These are phyloP conservation scores for Metschnikowia dekortorum DNA, from an alignment of 805 yeast genomes.

Conservation along the genomic window DNA sequence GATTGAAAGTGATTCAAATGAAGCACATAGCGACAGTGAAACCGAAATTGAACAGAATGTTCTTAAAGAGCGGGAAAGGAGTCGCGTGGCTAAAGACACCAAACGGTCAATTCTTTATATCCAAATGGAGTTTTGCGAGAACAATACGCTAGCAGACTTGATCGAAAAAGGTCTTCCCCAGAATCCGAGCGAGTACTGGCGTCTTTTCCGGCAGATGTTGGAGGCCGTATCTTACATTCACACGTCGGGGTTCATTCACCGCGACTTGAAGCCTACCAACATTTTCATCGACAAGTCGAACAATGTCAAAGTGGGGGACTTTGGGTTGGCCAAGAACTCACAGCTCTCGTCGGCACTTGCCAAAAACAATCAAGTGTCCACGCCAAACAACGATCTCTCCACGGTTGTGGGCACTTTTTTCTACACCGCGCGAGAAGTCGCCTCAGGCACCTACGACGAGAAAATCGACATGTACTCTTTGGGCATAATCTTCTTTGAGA, in stretches of 20 bases:
- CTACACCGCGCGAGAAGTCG: slow-evolving; percentile 87
- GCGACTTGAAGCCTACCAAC: slow-evolving; percentile 94
- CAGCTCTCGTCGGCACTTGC: slow-evolving; percentile 43
- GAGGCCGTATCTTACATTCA: slow-evolving; percentile 92
- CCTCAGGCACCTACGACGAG: slow-evolving; percentile 78
- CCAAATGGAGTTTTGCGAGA: slow-evolving; percentile 99
- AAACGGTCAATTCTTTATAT: slow-evolving; percentile 69
- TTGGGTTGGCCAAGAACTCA: slow-evolving; percentile 91
- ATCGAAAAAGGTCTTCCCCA: slow-evolving; percentile 67
- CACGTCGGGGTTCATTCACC: slow-evolving; percentile 87
- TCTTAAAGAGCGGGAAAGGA: background rate
- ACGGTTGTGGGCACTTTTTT: slow-evolving; percentile 92
- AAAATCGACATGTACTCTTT: slow-evolving; percentile 94
- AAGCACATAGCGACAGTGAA: background rate
- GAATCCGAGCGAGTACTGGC: slow-evolving; percentile 81
- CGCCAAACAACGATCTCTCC: slow-evolving; percentile 65
- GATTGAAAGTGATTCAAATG: background rate
- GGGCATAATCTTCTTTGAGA: slow-evolving; percentile 93
- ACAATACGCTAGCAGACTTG: slow-evolving; percentile 79
- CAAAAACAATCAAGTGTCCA: slow-evolving; percentile 37
- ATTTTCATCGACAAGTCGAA: slow-evolving; percentile 88
- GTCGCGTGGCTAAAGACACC: background rate
- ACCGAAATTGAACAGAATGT: too few species aligned
- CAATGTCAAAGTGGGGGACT: slow-evolving; percentile 92
- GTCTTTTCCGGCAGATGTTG: slow-evolving; percentile 77